Base-by-base conservation (phyloP, 805 yeast genomes). In the Hanseniaspora pseudoguilliermondii region DNA sequence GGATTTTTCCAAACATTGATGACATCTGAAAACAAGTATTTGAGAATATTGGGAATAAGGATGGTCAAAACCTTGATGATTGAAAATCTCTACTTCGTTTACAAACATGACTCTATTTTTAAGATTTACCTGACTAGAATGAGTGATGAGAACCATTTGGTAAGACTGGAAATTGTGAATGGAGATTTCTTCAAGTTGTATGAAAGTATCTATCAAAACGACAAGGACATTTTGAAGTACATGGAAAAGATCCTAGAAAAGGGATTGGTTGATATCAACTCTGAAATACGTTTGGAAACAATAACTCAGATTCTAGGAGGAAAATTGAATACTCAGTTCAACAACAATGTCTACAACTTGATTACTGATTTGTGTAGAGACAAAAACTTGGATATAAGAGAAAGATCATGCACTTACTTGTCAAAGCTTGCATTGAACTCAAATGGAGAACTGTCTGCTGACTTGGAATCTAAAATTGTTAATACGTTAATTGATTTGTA, bases 71-170 rank as follows among this genome's bases (percentile, higher is more conserved):
- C 36, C 8, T 32, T 53, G 9, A 39, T 39, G 13, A 29, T 38
- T 16, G 27, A 38, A 6, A 20, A 46, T 10, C 16, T 15, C 18
- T 18, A 9, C 21, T 44, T 46, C 11, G 18, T 46, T 20, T 34
- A 46, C 29, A 29, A 29, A 20, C 35, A 46, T 20, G 49, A 46
- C 4, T 7, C 54, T 2, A 38, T 46, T n/a, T 46, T 53, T 15
- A 53, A 44, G n/a, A 38, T 46, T 11, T 46, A 38, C 23, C 18
- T 52, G 11, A 29, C 48, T 8, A 44, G 56, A 53, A 53, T 41
- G 20, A 53, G 47, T 44, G 56, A 53, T 36, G 41, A 48, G n/a
- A 48, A 53, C n/a, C 29, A 25, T 13, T 15, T 46, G n/a, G 56
- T 53, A 7, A 53, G 56, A 46, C 15, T 46, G 21, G 56, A 53